phyloP scores from a whole-genome alignment of 768 basidiomycete genomes.

The Phanerochaete sordida region DNA sequence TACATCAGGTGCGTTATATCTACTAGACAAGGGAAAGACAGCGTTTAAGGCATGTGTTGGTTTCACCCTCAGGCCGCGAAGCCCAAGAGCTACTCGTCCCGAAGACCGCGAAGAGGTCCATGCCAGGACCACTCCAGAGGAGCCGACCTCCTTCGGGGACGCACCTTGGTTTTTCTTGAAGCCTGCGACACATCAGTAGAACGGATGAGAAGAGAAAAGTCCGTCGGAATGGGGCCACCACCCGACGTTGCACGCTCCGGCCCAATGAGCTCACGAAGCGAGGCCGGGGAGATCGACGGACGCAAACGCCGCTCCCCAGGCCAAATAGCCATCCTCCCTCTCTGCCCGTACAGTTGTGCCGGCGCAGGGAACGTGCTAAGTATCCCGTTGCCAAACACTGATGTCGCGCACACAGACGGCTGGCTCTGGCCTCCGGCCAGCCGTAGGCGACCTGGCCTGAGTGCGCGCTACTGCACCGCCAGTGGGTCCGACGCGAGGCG shows the following conservation, averaged over 20 bases:
- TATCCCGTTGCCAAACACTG: no score
- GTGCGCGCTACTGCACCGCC: neutral
- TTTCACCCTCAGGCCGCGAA: neutral
- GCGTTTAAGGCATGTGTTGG: neutral
- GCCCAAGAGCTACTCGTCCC: neutral
- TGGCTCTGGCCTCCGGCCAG: neutral
- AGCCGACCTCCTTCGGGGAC: neutral
- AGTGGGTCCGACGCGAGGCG: neutral
- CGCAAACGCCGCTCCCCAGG: neutral
- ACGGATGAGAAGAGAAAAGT: neutral
- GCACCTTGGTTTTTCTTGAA: neutral
- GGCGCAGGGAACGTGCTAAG: no score
- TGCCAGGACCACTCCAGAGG: neutral
- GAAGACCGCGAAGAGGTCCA: neutral
- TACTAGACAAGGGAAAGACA: no score
- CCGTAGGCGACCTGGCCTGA: neutral
- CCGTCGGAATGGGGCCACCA: neutral
- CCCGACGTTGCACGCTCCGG: neutral
- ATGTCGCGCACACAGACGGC: neutral
- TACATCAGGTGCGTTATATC: no score
- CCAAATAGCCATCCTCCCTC: no score
- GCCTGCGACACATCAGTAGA: neutral
- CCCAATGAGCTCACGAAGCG: neutral
- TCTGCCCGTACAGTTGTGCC: no score
- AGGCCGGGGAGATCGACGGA: neutral